These are phyloP conservation scores for Verticillium nubilum DNA, from an alignment of 2,329 filamentous ascomycete species.

Conservation along the genomic window DNA sequence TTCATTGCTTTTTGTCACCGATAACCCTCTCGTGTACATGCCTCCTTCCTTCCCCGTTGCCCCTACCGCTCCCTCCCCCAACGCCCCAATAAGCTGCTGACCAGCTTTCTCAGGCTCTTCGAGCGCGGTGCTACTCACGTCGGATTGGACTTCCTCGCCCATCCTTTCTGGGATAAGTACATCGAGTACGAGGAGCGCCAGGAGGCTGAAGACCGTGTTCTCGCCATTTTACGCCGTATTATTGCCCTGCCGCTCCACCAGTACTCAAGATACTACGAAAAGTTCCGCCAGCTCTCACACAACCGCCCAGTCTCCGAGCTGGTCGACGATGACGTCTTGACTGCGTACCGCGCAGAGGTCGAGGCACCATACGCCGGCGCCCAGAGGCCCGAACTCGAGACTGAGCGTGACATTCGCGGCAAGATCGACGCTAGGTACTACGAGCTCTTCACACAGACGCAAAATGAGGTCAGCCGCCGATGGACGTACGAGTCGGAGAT, in stretches of 20 bases:
- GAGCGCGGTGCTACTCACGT: conserved; percentile 82
- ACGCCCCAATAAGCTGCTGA: conserved; percentile 18
- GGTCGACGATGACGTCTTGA: conserved; percentile 61
- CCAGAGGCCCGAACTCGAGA: conserved; percentile 65
- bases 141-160: conserved; percentile 87
- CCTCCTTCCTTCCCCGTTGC: conserved; percentile 44
- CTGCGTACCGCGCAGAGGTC: conserved; percentile 66
- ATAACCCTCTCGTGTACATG: conserved; percentile 32
- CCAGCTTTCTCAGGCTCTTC: conserved; percentile 65
- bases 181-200: conserved; percentile 93
- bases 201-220: conserved; percentile 78
- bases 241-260: conserved; percentile 93
- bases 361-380: conserved; percentile 49
- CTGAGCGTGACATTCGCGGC: conserved; percentile 75
- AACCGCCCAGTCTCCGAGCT: conserved; percentile 68
- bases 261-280: conserved; percentile 91
- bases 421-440: conserved; percentile 79
- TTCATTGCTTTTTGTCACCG: conserved; percentile 46
- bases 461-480: conserved; percentile 82
- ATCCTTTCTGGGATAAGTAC: conserved; percentile 99
- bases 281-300: conserved; percentile 74
- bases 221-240: conserved; percentile 74
- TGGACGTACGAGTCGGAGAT: conserved; percentile 95
- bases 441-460: conserved; percentile 73
- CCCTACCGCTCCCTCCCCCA: conserved; percentile 15